These are phyloP conservation scores for Geotrichum aggregatum DNA, from an alignment of 1,139 yeast genomes.

Conservation along the genomic window DNA sequence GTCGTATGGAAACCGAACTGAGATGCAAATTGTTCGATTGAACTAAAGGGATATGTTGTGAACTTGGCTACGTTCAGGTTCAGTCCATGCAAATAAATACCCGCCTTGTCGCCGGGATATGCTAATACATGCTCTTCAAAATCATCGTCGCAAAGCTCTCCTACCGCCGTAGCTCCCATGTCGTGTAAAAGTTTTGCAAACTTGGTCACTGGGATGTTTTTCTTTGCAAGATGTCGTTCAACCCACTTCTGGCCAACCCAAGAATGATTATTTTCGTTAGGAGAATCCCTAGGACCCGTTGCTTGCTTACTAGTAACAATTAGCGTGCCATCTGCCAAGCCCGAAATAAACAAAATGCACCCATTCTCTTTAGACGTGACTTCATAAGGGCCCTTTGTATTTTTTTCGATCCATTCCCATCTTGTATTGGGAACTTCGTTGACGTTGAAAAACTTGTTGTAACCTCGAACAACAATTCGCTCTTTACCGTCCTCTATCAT, in stretches of 20 bases:
- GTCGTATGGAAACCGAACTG: slow-evolving; percentile 69
- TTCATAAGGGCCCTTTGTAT: slow-evolving; percentile 72
- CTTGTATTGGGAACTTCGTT: slow-evolving; percentile 58
- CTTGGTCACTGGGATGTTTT: slow-evolving; percentile 43
- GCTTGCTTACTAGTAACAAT: slow-evolving; percentile 84
- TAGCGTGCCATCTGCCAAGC: slow-evolving; percentile 67
- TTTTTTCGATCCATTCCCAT: slow-evolving; percentile 44
- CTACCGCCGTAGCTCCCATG: slow-evolving; percentile 73
- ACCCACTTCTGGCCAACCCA: slow-evolving; percentile 63
- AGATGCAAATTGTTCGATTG: slow-evolving; percentile 57
- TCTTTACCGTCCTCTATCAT: slow-evolving; percentile 29
- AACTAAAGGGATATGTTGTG: slow-evolving; percentile 56
- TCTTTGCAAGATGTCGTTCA: slow-evolving; percentile 46
- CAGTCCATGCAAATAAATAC: slow-evolving; percentile 85
- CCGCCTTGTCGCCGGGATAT: slow-evolving; percentile 63
- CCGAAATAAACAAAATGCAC: slow-evolving; percentile 81
- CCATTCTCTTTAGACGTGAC: slow-evolving; percentile 89
- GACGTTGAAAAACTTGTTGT: slow-evolving; percentile 88
- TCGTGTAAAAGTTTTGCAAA: slow-evolving; percentile 55
- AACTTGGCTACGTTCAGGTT: slow-evolving; percentile 66
- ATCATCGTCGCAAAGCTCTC: slow-evolving; percentile 85
- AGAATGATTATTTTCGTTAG: slow-evolving; percentile 60
- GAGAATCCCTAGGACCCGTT: slow-evolving; percentile 52
- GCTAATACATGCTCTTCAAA: slow-evolving; percentile 93
- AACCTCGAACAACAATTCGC: slow-evolving; percentile 72